Evolutionary conservation across 306 rosid genomes (phyloP).

Genomic region (Lablab purpureus): DNA sequence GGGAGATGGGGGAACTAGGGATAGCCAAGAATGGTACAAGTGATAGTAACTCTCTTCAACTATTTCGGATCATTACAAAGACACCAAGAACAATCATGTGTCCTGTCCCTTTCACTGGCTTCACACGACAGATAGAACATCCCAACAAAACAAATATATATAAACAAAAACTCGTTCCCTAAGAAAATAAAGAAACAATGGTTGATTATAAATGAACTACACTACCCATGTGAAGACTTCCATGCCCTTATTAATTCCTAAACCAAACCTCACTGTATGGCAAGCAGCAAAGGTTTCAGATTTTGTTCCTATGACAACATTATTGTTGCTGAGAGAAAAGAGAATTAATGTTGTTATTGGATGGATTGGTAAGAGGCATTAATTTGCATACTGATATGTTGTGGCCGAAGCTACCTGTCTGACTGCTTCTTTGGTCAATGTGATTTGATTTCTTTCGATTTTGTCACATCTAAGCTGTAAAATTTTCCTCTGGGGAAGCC

Average conservation of each 20-base stretch:
- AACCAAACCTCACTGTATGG: conserved; percentile 1
- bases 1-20: conserved; percentile 5
- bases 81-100: conserved; percentile 60
- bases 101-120: conserved; percentile 50
- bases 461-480: conserved; percentile 43
- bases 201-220: conserved; percentile 19
- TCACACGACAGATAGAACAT: conserved; percentile 21
- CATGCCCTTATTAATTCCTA: neutral
- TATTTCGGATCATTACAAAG: conserved; percentile 45
- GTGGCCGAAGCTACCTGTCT: conserved; percentile 29
- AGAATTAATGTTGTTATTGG: neutral
- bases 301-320: neutral
- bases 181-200: neutral
- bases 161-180: neutral
- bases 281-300: neutral
- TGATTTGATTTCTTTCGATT: conserved; percentile 33
- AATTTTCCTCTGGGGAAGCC: neutral
- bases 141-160: neutral
- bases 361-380: conserved; percentile 35
- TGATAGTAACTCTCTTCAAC: conserved; percentile 37
- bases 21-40: conserved; percentile 21
- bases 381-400: conserved; percentile 39
- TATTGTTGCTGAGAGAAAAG: neutral
- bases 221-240: conserved; percentile 21
- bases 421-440: conserved; percentile 39